Evolutionary conservation across 306 rosid species (phyloP), one percentile per base, ranked within the genome.

Genomic region (Pyrus communis): DNA sequence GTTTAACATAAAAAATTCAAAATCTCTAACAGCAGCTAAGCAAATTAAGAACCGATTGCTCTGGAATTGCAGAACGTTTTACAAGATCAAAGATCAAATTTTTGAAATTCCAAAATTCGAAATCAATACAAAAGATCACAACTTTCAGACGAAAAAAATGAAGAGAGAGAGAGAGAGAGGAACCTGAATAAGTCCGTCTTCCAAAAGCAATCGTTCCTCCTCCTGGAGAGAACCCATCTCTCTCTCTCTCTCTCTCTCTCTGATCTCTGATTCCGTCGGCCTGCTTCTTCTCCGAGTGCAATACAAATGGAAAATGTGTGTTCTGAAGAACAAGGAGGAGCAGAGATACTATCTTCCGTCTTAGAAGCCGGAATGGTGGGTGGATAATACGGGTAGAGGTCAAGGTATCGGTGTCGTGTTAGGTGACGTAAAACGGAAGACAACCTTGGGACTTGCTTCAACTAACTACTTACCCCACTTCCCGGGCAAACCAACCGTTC

Each of bases 181-280:
- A 70, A 88, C 91, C 91, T 81, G 87, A 18, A 81, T 1, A 51
- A 79, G 83, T 43, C 89, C 91, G 59, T 71, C 78, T 83, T 85
- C 91, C 86, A 88, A 77, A 18, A 71, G 80, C 76, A 76, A 69
- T 83, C 89, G 72, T 11, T 74, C 86, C 0, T 81, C 85, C 27
- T 79, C 91, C 5, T 15, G 55, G 7, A 52, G n/a, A 75, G 87
- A 85, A 70, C 89, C 85, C 91, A 88, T 88, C 40, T 31, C 70
- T 23, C 6, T 46, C 52, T 31, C 70, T 23, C 6, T 46, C 52
- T 45, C 6, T 46, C 19, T 49, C 54, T 49, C 54, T 45, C 5
- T 13, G 54, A 49, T 15, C 54, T n/a, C 61, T 21, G 4, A 33
- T 45, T 69, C 51, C 74, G 9, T 40, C 45, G 27, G 13, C 33